Base-by-base conservation (phyloP, 2,329 filamentous ascomycete species). In the Botryotinia calthae region DNA sequence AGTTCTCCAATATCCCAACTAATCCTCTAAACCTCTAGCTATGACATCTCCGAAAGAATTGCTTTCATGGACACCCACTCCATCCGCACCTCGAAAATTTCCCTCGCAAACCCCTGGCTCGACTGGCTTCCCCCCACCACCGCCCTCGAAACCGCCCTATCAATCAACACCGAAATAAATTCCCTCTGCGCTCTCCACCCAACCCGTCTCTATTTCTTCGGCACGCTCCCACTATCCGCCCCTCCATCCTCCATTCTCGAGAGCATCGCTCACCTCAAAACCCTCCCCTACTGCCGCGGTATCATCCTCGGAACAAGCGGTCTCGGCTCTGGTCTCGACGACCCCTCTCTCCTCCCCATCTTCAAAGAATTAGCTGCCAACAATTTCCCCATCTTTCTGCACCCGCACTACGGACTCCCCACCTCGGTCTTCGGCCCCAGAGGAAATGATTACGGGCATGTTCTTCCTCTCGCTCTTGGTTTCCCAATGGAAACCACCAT, bases 401-500 rank as follows among this genome's bases (percentile, higher is more conserved):
- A 98, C 82, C 95, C 95, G 42, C 95, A 98, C 82, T 97, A 98
- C 81, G 95, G 95, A 1, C 87, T 98, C 3, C 94, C 94, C 0
- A 87, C 88, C 73, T 87, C 89, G 14, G 93, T 97, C 5, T 97
- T 93, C 83, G 95, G 95, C 0, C 88, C 92, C 0, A 85, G 91
- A 12, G 88, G 88, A 0, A 84, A 82, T 58, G 90, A 91, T 74
- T 97, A 97, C 80, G 95, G 95, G 0, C 95, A 97, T 81, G 94
- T 97, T 0, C 85, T 98, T 3, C 93, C 94, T 0, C 84, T 98
- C 0, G 93, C 94, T 0, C 84, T 98, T 5, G 95, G 95, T 0
- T 97, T 97, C 80, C 94, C 95, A 0, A 88, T 98, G 76, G 95
- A 98, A 83, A 98, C 95, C 0, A 97, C 95, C 1, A 95, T 98